phyloP scores from a whole-genome alignment of 2,329 filamentous ascomycete genomes.

The Gaeumannomyces tritici region DNA sequence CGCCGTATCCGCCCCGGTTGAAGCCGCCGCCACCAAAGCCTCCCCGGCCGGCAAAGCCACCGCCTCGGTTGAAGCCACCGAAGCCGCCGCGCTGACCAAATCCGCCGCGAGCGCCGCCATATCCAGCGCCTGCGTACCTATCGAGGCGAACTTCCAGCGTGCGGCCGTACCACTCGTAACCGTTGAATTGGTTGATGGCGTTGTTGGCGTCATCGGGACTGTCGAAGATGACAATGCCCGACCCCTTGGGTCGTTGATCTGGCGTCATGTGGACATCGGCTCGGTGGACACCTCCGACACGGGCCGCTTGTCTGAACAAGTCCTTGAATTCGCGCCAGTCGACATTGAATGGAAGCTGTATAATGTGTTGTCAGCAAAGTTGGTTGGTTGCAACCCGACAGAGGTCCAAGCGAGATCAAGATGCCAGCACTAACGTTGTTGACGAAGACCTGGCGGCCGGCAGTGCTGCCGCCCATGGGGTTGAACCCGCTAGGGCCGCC shows the following conservation, averaged over 20 bases:
- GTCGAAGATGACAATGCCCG: conserved; percentile 94
- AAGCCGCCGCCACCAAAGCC: conserved; percentile 29
- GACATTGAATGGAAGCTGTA: conserved; percentile 88
- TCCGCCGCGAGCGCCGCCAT: conserved; percentile 43
- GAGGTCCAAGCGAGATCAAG: conserved; percentile 9
- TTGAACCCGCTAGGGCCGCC: conserved; percentile 40
- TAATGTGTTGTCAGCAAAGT: conserved; percentile 14
- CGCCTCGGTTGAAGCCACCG: conserved; percentile 37
- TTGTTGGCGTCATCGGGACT: conserved; percentile 89
- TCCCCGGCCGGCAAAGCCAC: conserved; percentile 33
- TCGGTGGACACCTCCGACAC: conserved; percentile 74
- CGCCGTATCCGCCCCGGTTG: conserved; percentile 39
- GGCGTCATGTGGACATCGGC: conserved; percentile 90
- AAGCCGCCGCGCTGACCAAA: conserved; percentile 49
- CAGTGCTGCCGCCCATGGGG: conserved; percentile 46
- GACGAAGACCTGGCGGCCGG: conserved; percentile 82
- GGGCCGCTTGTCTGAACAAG: conserved; percentile 85
- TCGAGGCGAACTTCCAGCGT: conserved; percentile 92
- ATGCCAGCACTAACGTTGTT: conserved; percentile 74
- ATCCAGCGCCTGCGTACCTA: conserved; percentile 64
- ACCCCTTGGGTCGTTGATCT: conserved; percentile 90
- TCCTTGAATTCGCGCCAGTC: conserved; percentile 99
- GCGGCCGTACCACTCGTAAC: conserved; percentile 96
- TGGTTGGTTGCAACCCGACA: conserved; percentile 5
- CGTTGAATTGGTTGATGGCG: conserved; percentile 95